Evolutionary conservation across 768 basidiomycete species (phyloP).

Genomic region (Xanthoconium purpureum): DNA sequence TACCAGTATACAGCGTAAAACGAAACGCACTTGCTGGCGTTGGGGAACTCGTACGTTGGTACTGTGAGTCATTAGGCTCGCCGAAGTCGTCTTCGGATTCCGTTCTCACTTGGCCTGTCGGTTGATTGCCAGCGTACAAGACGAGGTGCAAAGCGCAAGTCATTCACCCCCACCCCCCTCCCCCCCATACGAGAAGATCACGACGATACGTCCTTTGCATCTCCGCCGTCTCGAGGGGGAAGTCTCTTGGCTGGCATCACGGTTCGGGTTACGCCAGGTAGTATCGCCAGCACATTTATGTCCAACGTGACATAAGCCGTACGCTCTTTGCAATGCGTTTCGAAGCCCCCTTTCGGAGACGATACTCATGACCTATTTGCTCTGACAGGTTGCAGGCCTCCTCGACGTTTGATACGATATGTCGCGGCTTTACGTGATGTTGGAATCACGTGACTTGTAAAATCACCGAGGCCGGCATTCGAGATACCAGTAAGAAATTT

Average conservation of each 20-base stretch:
- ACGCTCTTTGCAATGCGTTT: not conserved
- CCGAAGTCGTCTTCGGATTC: not conserved
- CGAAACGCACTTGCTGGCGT: not conserved
- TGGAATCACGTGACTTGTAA: constrained; percentile 5
- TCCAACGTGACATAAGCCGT: not conserved
- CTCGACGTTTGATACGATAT: not conserved
- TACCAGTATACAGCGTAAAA: not conserved
- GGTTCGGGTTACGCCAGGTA: not conserved
- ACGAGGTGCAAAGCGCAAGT: not conserved
- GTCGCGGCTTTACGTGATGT: not conserved
- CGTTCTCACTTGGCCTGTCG: not conserved
- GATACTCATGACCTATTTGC: not conserved
- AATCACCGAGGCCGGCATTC: not conserved
- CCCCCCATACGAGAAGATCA: not conserved
- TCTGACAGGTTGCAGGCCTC: not conserved
- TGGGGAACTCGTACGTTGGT: not conserved
- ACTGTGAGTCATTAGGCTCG: not conserved
- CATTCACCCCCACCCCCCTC: no score
- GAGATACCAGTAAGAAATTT: not conserved
- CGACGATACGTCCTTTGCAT: not conserved
- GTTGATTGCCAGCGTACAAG: not conserved
- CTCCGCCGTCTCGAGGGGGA: not conserved
- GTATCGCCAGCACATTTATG: not conserved
- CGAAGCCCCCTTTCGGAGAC: not conserved
- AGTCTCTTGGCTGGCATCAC: not conserved